Conservation (phyloP, 441 rosid genomes). For the Adansonia rubrostipa region DNA sequence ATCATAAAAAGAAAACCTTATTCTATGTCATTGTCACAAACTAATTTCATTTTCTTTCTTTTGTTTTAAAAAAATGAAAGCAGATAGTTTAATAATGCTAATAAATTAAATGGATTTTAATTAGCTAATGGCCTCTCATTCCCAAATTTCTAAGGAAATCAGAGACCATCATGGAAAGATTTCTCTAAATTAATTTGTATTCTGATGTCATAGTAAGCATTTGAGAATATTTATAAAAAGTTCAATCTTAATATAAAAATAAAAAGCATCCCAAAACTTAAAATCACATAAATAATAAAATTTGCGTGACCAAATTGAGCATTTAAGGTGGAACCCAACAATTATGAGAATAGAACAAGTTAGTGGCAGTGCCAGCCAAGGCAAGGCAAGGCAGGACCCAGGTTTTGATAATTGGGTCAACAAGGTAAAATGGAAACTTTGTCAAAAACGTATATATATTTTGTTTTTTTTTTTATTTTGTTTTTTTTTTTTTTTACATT, state of each 20-base stretch:
- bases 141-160: too few relatives aligned
- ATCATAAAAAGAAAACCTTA: not conserved
- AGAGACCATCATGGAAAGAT: too few relatives aligned
- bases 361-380: not conserved
- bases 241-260: too few relatives aligned
- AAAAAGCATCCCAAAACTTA: too few relatives aligned
- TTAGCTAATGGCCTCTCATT: too few relatives aligned
- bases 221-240: too few relatives aligned
- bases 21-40: not conserved
- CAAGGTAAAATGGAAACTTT: constrained; percentile 12
- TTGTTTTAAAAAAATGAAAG: not conserved
- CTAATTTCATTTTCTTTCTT: not conserved
- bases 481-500: too few relatives aligned
- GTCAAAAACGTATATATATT: not conserved
- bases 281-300: not conserved
- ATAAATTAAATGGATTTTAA: not conserved
- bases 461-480: too few relatives aligned
- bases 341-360: not conserved
- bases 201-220: too few relatives aligned
- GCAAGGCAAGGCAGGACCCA: not conserved
- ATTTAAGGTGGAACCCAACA: not conserved
- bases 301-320: not conserved
- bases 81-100: not conserved
- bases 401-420: not conserved
- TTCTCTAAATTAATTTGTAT: too few relatives aligned